Percentiles rank a stretch among this genome's conserved stretches.
Evolutionary conservation across 2,329 filamentous ascomycete species (phyloP).

Genomic region (Cordyceps javanica): DNA sequence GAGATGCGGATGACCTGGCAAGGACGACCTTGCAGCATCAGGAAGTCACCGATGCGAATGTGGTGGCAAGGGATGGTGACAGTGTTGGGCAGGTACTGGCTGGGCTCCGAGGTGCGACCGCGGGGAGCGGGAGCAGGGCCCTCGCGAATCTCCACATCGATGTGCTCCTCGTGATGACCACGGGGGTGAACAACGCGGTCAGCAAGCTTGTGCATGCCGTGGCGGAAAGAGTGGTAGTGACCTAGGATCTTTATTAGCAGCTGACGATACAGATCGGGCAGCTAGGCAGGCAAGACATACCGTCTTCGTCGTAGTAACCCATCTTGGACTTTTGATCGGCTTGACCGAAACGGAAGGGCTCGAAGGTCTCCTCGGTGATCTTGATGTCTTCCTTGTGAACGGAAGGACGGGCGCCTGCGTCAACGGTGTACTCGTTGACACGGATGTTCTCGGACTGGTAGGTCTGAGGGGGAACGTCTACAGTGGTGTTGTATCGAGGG

Average conservation of each 20-base stretch:
- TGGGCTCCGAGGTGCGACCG: conserved; percentile 23
- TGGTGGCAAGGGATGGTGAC: conserved; percentile 99
- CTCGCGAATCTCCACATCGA: conserved; percentile 39
- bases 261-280: not conserved
- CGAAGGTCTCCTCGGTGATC: conserved; percentile 62
- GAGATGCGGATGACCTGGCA: conserved; percentile 99
- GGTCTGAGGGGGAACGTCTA: conserved; percentile 22
- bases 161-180: conserved; percentile 43
- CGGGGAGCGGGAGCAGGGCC: conserved; percentile 26
- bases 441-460: conserved; percentile 23
- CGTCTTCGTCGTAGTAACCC: conserved; percentile 60
- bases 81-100: conserved; percentile 59
- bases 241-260: conserved; percentile 29
- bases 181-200: conserved; percentile 47
- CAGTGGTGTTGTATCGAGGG: conserved; percentile 37
- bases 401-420: conserved; percentile 29
- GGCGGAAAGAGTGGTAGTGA: conserved; percentile 54
- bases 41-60: conserved; percentile 96
- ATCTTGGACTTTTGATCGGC: conserved; percentile 47
- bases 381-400: conserved; percentile 51
- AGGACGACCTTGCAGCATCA: conserved; percentile 97
- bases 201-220: conserved; percentile 50
- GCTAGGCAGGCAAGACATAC: conserved; percentile 32
- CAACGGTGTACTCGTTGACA: conserved; percentile 33
- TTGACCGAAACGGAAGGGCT: conserved; percentile 39